phyloP scores from a whole-genome alignment of 257 asterid species.

The Scutellaria barbata region DNA sequence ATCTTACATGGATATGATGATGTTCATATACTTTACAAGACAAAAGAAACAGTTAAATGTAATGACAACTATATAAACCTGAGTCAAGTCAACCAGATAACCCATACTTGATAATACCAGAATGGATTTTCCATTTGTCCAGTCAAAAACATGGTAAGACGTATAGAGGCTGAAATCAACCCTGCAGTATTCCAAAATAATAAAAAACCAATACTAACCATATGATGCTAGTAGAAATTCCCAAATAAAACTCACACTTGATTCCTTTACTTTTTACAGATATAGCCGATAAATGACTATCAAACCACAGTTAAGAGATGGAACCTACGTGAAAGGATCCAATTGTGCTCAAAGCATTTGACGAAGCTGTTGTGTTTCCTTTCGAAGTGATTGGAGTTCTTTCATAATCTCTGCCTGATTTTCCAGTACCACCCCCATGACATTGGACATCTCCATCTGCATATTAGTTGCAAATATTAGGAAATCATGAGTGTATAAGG shows the following conservation, averaged over 20 bases:
- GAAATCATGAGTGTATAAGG: conserved; percentile 7
- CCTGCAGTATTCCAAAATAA: conserved; percentile 21
- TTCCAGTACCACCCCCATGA: conserved; percentile 60
- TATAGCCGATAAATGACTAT: conserved; percentile 12
- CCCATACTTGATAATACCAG: background rate
- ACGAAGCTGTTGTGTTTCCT: conserved; percentile 81
- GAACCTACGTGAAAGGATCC: conserved; percentile 9
- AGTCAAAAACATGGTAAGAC: background rate
- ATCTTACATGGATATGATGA: background rate
- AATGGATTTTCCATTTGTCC: conserved; percentile 18
- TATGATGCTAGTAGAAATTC: conserved; percentile 3
- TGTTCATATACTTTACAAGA: background rate
- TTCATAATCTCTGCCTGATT: conserved; percentile 84
- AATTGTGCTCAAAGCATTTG: conserved; percentile 55
- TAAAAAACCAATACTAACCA: background rate
- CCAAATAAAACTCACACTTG: conserved; percentile 9
- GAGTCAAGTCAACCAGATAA: conserved; percentile 17
- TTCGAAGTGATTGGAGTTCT: conserved; percentile 71
- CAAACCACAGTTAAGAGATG: conserved; percentile 9
- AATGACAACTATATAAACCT: background rate
- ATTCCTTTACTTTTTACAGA: conserved; percentile 18
- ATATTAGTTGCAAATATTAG: conserved; percentile 31
- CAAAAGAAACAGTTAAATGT: background rate
- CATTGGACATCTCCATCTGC: conserved; percentile 82
- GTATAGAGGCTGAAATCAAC: background rate